Conservation (phyloP, 148 eudicot species). For the Agrostemma githago region DNA sequence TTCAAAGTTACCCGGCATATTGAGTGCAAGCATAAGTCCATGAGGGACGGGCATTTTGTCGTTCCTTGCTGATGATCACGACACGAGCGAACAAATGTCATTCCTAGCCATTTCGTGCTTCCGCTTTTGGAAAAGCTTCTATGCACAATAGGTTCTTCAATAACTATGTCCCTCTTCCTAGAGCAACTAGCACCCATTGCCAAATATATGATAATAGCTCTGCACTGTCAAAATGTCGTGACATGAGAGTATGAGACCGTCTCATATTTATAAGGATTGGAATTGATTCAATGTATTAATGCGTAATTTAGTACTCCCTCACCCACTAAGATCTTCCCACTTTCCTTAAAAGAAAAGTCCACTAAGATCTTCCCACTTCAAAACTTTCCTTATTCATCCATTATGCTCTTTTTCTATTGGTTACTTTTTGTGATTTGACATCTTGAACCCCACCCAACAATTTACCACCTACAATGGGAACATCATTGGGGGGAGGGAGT, state of each 20-base stretch:
- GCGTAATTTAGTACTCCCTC: neutral
- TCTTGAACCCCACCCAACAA: too few relatives aligned
- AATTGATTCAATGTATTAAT: neutral
- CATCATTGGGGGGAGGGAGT: too few relatives aligned
- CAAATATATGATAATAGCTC: constrained; percentile 9
- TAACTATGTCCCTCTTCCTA: constrained; percentile 59
- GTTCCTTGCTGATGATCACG: constrained; percentile 27
- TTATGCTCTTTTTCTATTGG: too few relatives aligned
- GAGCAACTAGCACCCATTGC: constrained; percentile 77
- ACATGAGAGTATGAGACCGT: neutral
- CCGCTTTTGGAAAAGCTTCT: constrained; percentile 53
- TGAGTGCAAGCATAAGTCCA: constrained; percentile 30
- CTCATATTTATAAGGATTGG: neutral
- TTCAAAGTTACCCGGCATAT: constrained; percentile 26
- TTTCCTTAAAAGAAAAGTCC: too few relatives aligned
- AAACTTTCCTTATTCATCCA: too few relatives aligned
- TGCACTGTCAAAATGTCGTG: neutral
- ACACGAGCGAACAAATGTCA: constrained; percentile 38
- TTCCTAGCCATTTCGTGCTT: constrained; percentile 72
- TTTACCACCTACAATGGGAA: too few relatives aligned
- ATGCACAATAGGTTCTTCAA: constrained; percentile 38
- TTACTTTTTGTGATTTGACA: too few relatives aligned
- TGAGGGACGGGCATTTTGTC: constrained; percentile 23
- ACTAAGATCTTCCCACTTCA: too few relatives aligned
- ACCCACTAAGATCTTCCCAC: too few relatives aligned